phyloP scores from a whole-genome alignment of 305 asterid species.

The Fraxinus dipetala region DNA sequence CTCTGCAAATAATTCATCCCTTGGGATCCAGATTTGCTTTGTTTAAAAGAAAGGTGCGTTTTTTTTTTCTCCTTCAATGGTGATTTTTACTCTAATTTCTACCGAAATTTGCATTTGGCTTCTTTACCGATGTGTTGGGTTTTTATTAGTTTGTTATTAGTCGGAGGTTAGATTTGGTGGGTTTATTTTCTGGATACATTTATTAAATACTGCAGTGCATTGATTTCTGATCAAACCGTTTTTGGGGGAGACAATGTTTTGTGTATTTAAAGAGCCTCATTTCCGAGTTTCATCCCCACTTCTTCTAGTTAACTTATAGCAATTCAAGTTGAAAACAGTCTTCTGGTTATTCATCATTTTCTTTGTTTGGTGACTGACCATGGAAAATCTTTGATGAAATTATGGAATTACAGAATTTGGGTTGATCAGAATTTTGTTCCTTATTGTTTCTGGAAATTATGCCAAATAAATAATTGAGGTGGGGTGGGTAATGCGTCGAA shows the following conservation, averaged over 20 bases:
- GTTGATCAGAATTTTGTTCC: neutral
- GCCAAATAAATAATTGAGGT: constrained; percentile 7
- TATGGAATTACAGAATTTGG: neutral
- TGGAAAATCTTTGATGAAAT: neutral
- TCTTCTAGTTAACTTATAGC: neutral
- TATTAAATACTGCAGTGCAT: neutral
- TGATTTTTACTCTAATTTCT: neutral
- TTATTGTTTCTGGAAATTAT: neutral
- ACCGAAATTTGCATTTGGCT: neutral
- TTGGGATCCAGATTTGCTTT: constrained; percentile 53
- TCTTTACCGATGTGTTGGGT: constrained; percentile 2
- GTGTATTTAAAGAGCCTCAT: neutral
- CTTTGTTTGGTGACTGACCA: neutral
- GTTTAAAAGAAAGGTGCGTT: constrained; percentile 8
- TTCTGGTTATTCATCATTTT: neutral
- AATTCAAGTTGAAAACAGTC: neutral
- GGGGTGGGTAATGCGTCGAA: neutral
- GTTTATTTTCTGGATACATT: neutral
- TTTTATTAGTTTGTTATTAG: neutral
- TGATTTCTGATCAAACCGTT: neutral
- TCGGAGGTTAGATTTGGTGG: neutral
- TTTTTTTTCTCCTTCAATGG: constrained; percentile 11
- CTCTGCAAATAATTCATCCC: constrained; percentile 30
- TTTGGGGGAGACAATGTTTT: neutral
- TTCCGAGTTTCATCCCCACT: neutral